Conservation (phyloP, 768 basidiomycete genomes). For the Cubamyces sp. region DNA sequence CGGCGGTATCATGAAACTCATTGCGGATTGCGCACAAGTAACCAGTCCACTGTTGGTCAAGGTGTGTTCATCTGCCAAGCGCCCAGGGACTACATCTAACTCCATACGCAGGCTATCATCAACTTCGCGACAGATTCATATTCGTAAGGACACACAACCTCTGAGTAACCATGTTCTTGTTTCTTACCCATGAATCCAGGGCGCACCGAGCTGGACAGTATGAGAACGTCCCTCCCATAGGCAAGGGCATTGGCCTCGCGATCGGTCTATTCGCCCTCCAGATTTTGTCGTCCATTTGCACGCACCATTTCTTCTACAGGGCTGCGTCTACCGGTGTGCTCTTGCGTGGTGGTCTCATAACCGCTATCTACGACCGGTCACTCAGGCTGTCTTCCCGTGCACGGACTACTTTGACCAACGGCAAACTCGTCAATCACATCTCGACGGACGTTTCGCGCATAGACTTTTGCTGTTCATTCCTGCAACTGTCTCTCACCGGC, state of each 20-base stretch:
- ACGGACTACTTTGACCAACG: constrained; percentile 80
- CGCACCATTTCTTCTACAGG: constrained; percentile 86
- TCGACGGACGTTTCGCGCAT: constrained; percentile 91
- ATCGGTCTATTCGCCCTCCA: constrained; percentile 74
- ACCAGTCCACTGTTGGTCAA: constrained; percentile 80
- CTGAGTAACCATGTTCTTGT: not conserved
- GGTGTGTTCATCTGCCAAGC: constrained; percentile 41
- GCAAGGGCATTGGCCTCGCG: constrained; percentile 73
- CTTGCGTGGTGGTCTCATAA: constrained; percentile 82
- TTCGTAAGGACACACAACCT: constrained; percentile 29
- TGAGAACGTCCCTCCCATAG: constrained; percentile 45
- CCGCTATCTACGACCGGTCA: constrained; percentile 81
- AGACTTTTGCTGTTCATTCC: constrained; percentile 82
- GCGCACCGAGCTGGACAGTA: constrained; percentile 31
- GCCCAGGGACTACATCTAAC: not conserved
- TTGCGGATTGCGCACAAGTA: constrained; percentile 74
- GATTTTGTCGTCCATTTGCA: constrained; percentile 63
- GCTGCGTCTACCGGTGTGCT: constrained; percentile 76
- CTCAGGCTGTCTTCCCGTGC: constrained; percentile 78
- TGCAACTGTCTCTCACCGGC: constrained; percentile 80
- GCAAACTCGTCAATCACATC: constrained; percentile 91
- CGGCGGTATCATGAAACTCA: constrained; percentile 57
- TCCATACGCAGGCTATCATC: constrained; percentile 58
- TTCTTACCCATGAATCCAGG: constrained; percentile 3
- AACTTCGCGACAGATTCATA: constrained; percentile 71